Percentiles rank a stretch among this genome's conserved stretches.
phyloP scores from a whole-genome alignment of 208 protist species.

The Wallacemonas rigidus region DNA sequence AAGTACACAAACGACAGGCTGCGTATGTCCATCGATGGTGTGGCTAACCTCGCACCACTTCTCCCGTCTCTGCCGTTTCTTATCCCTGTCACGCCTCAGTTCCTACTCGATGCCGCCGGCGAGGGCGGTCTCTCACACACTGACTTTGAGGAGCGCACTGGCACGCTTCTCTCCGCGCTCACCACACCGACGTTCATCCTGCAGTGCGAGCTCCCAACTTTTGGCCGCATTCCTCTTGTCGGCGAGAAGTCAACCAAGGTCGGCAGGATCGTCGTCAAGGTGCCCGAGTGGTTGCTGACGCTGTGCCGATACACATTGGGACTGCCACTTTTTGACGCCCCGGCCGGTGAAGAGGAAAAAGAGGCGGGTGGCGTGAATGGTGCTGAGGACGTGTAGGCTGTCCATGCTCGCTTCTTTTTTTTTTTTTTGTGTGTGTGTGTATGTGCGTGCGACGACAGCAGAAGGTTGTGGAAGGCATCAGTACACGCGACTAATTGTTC shows the following conservation, averaged over 20 bases:
- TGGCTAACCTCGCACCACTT: constrained; percentile 47
- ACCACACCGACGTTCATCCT: constrained; percentile 55
- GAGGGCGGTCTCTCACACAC: constrained; percentile 33
- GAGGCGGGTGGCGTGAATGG: constrained; percentile 8
- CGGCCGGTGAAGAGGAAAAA: not conserved
- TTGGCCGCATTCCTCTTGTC: constrained; percentile 50
- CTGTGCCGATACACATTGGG: constrained; percentile 59
- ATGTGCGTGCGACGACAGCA: no score
- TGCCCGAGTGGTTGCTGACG: constrained; percentile 64
- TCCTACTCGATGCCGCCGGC: constrained; percentile 44
- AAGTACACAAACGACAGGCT: constrained; percentile 86
- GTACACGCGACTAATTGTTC: no score
- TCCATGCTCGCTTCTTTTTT: constrained; percentile 6
- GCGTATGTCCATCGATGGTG: constrained; percentile 74
- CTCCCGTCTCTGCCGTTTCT: constrained; percentile 51
- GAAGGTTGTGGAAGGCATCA: no score
- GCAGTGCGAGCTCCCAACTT: constrained; percentile 36
- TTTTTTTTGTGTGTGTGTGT: not conserved
- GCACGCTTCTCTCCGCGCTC: constrained; percentile 22
- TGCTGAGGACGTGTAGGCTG: constrained; percentile 17
- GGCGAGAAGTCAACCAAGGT: constrained; percentile 53
- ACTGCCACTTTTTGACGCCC: constrained; percentile 32
- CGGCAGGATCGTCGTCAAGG: constrained; percentile 63
- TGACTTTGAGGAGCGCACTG: constrained; percentile 42
- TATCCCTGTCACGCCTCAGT: constrained; percentile 38